A percentile compares a stretch with the other conserved stretches of the same genome.
phyloP scores from a whole-genome alignment of 331 rosid genomes.

The Rosa hybrid region DNA sequence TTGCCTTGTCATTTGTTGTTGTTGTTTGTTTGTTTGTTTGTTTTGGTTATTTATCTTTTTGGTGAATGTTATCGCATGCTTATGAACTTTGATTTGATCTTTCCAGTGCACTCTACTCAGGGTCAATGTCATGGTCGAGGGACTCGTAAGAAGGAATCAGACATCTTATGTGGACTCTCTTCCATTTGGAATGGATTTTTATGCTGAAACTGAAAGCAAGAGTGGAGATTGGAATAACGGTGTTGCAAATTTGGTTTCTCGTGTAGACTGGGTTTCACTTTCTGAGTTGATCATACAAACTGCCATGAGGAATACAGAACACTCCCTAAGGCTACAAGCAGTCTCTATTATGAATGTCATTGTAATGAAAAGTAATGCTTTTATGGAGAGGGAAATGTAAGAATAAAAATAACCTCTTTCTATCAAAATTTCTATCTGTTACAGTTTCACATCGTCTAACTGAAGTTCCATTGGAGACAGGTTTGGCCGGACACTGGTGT shows the following conservation, averaged over 20 bases:
- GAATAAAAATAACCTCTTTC: constrained; percentile 32
- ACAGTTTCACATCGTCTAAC: constrained; percentile 11
- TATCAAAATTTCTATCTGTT: constrained; percentile 21
- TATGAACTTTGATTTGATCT: constrained; percentile 97
- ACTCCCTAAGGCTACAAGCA: constrained; percentile 64
- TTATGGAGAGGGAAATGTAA: constrained; percentile 73
- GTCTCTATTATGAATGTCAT: constrained; percentile 64
- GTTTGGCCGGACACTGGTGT: constrained; percentile 55
- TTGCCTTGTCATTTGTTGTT: background rate
- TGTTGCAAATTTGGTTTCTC: constrained; percentile 38
- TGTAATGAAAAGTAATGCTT: constrained; percentile 56
- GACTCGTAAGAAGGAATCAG: constrained; percentile 43
- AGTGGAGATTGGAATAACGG: constrained; percentile 44
- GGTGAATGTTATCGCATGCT: constrained; percentile 40
- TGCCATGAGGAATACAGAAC: constrained; percentile 55
- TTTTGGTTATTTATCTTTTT: background rate
- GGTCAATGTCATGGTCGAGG: constrained; percentile 70
- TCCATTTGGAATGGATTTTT: constrained; percentile 22
- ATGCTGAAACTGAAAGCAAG: constrained; percentile 38
- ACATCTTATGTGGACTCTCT: constrained; percentile 24
- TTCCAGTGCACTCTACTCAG: constrained; percentile 99
- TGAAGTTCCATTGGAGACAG: constrained; percentile 40
- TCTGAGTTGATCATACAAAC: constrained; percentile 63
- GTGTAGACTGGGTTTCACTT: constrained; percentile 59
- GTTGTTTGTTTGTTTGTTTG: constrained; percentile 11